These are phyloP conservation scores for Ophiostoma piceae DNA, from an alignment of 2,329 filamentous ascomycete genomes.

Conservation along the genomic window DNA sequence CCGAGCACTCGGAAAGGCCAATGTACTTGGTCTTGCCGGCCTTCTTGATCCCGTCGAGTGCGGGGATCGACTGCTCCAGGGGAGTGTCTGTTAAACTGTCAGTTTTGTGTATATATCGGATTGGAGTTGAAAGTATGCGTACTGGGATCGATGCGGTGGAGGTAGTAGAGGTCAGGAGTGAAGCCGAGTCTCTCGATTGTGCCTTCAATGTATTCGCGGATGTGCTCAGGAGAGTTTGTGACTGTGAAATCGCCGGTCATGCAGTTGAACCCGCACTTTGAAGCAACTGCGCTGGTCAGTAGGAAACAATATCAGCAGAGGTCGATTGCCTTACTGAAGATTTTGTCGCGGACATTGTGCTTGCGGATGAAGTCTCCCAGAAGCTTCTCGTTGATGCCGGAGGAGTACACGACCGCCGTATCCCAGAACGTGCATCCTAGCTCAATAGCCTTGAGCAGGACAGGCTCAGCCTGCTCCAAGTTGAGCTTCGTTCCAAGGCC, in stretches of 20 bases:
- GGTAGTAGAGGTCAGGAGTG: background rate
- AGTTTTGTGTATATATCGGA: background rate
- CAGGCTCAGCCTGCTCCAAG: constrained; percentile 21
- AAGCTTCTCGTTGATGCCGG: background rate
- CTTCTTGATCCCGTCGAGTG: background rate
- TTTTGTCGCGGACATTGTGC: background rate
- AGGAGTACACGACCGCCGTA: constrained; percentile 32
- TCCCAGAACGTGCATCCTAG: constrained; percentile 25
- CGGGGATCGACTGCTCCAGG: background rate
- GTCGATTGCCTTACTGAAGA: background rate
- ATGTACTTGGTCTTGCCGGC: background rate
- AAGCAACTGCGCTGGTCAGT: background rate
- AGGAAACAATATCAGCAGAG: background rate
- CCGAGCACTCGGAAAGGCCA: background rate
- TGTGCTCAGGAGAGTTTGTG: background rate
- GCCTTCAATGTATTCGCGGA: background rate
- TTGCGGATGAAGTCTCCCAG: constrained; percentile 2
- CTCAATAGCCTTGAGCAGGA: constrained; percentile 24
- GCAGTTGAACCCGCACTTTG: background rate
- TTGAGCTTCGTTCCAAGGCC: constrained; percentile 16
- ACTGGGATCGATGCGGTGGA: background rate
- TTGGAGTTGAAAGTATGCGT: background rate
- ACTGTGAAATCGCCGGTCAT: background rate
- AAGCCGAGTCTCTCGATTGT: background rate
- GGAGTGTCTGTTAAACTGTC: background rate